Base-by-base conservation (phyloP, 305 asterid species). In the Solanum hybrid region DNA sequence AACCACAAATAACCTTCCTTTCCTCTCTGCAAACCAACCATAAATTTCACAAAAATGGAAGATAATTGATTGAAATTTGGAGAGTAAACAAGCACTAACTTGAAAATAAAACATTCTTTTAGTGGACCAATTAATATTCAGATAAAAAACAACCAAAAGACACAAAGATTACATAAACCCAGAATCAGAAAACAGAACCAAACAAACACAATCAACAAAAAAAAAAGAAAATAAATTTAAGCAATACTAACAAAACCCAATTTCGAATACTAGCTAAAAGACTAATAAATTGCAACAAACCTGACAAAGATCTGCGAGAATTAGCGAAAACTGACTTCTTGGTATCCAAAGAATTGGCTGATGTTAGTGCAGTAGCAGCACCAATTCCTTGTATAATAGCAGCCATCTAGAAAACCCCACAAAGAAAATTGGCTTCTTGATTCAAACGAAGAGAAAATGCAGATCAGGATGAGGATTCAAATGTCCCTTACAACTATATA, bases 381-480 rank as follows among this genome's bases (percentile, higher is more conserved):
- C 94, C 95, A 81, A 94, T 51, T 32, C 95, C 94, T 86, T 92
- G 95, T 27, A 88, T 71, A 64, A 93, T 87, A 79, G 93, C 87
- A 90, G 94, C 92, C 93, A 91, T 91, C 89, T 36, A 26, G 69
- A 14, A 45, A 81, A 78, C 42, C 51, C 84, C 51, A 22, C 10
- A 27, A 37, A 80, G 15, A 81, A 42, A 42, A 42, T 7, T 80
- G 17, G 9, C 6, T 42, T 81, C 38, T 27, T 81, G 71, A 81
- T 7, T 42, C 10, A 15, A 42, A 78, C 34, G 45, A 37, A 79
- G 64, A 37, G 35, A 81, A 81, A 81, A 81, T 81, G 87, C 37
- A 42, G 37, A 80, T 38, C 64, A 80, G 86, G 40, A 37, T 80
- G 37, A 42, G 71, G n/a, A 81, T 15, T 81, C 36, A 26, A 42